Base-by-base conservation (phyloP, 352 stramenopile genomes). In the Phytophthora pluvialis region DNA sequence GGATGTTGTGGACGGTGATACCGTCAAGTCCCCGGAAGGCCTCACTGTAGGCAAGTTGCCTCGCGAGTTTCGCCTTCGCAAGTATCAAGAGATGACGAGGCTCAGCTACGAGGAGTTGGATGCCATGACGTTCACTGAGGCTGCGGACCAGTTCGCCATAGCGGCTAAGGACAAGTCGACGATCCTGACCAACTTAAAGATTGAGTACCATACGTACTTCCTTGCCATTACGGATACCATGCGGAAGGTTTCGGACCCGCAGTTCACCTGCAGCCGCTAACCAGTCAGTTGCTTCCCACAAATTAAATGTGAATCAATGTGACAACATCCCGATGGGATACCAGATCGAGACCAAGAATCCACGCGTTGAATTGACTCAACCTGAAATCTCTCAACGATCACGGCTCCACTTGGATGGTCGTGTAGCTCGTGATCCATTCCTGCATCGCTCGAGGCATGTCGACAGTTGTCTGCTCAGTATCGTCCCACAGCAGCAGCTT, bases 391-490 rank as follows among this genome's bases (percentile, higher is more conserved):
- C 10, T 42, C 48, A 8, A 35, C 4, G 5, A 15, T 67, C 58
- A 69, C 31, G 13, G 31, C 4, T 60, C 43, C 3, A 60, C 3
- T 46, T 67, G 45, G 29, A 75, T 67, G 2, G 81, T 93, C 15
- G 81, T 90, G 70, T 91, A 73, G 8, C 53, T 67, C 10, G 70
- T 75, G 56, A 93, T 77, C 83, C 81, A 90, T 28, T 84, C 53
- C 45, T 88, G 71, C 81, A 89, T 90, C 11, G 56, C 74, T 35
- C 10, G 26, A 0, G 83, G 83, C 81, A 91, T 89, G 9, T 52
- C 31, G 7, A 72, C 53, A 4, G 76, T 59, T 26, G 38, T 38
- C 21, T 72, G 51, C 18, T 78, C 65, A 5, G 60, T 45, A 0
- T 73, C 55, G 47, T 91, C 77, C 83, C 83, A 93, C 13, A 90